A percentile compares a stretch with the other conserved stretches of the same genome.
Conservation (phyloP, 805 yeast genomes). For the Tetrapisispora pingtungensis region DNA sequence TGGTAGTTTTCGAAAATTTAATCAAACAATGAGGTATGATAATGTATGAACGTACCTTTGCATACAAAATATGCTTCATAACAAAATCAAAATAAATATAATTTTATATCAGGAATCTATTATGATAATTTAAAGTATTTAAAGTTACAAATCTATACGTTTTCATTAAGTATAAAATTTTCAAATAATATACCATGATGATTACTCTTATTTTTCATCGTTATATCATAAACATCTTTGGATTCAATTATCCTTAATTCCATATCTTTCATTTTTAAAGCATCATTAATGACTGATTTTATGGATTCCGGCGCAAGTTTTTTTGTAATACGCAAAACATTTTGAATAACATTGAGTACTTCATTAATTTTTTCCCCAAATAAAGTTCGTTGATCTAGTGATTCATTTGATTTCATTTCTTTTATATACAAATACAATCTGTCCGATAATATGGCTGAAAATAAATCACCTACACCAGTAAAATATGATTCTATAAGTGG, state of each 20-base stretch:
- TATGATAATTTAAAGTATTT: too few relatives aligned
- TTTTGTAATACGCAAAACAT: conserved; percentile 20
- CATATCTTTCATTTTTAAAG: conserved; percentile 53
- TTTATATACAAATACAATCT: conserved; percentile 34
- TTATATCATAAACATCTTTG: conserved; percentile 29
- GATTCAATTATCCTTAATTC: conserved; percentile 64
- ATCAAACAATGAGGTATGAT: too few relatives aligned
- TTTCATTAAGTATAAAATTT: conserved; percentile 5
- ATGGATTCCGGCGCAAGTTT: conserved; percentile 13
- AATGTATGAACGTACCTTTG: too few relatives aligned
- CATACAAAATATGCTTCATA: too few relatives aligned
- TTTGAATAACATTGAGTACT: conserved; percentile 26
- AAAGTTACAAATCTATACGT: not conserved
- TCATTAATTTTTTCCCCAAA: conserved; percentile 22
- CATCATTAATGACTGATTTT: conserved; percentile 42
- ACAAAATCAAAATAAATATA: too few relatives aligned
- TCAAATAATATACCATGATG: not conserved
- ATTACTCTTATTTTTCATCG: not conserved
- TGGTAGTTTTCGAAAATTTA: too few relatives aligned
- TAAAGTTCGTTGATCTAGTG: not conserved
- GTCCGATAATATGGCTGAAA: conserved; percentile 69
- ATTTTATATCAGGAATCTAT: too few relatives aligned
- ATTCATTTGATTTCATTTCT: not conserved
- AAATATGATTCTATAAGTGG: conserved; percentile 69
- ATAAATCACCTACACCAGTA: conserved; percentile 91